These are phyloP conservation scores for Petunia hybrid DNA, from an alignment of 305 asterid genomes.

Conservation along the genomic window DNA sequence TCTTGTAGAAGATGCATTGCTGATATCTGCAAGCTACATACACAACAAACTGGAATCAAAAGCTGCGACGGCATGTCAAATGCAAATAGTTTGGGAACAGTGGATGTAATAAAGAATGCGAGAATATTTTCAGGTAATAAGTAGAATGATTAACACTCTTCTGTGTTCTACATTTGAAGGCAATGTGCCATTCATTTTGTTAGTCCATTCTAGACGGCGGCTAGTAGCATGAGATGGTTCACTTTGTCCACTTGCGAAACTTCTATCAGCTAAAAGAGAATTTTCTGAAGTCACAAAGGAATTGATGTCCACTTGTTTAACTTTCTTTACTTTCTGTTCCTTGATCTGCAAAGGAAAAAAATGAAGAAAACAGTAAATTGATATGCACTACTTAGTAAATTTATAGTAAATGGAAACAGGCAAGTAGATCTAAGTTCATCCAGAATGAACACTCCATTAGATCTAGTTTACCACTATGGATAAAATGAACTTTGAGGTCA, in stretches of 20 bases:
- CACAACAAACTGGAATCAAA: slow-evolving; percentile 35
- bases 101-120: slow-evolving; percentile 34
- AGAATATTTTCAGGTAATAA: slow-evolving; percentile 11
- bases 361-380: slow-evolving; percentile 24
- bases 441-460: neutral
- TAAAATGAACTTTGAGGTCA: too few relatives aligned
- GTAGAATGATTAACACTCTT: slow-evolving; percentile 49
- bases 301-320: slow-evolving; percentile 54
- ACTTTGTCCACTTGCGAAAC: slow-evolving; percentile 54
- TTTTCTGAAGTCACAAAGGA: slow-evolving; percentile 67
- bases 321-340: slow-evolving; percentile 66
- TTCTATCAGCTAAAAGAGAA: slow-evolving; percentile 71
- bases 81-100: slow-evolving; percentile 25
- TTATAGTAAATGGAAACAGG: neutral
- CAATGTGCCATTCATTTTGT: slow-evolving; percentile 41
- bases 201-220: slow-evolving; percentile 59
- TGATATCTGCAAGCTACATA: slow-evolving; percentile 56
- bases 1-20: slow-evolving; percentile 62
- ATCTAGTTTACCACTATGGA: too few relatives aligned
- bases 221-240: slow-evolving; percentile 49
- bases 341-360: slow-evolving; percentile 57
- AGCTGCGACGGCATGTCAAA: slow-evolving; percentile 29
- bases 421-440: neutral
- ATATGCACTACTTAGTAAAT: slow-evolving; percentile 30
- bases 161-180: slow-evolving; percentile 45